phyloP scores from a whole-genome alignment of 192 early-diverging fungal species.

The Entomortierella parvispora region DNA sequence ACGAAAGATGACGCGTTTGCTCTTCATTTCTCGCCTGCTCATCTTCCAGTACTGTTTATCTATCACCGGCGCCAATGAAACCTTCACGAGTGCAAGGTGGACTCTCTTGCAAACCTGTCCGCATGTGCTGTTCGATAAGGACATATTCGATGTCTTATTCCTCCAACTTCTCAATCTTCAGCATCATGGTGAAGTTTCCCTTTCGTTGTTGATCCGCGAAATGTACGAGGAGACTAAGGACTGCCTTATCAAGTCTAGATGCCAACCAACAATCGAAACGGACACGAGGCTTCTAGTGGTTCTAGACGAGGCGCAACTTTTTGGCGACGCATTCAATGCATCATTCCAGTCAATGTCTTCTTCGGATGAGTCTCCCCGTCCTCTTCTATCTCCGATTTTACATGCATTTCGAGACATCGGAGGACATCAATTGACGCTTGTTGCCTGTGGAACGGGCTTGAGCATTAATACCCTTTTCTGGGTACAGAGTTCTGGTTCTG shows the following conservation, averaged over 20 bases:
- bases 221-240: background rate
- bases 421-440: too few species aligned
- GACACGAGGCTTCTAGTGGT: constrained; percentile 3
- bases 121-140: background rate
- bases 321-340: constrained; percentile 8
- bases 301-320: constrained; percentile 27
- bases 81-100: constrained; percentile 12
- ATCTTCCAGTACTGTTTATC: constrained; percentile 11
- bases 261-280: background rate
- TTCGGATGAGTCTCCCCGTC: background rate
- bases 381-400: background rate
- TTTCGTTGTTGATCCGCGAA: background rate
- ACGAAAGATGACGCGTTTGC: background rate
- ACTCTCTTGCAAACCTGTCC: constrained; percentile 3
- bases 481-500: constrained; percentile 5
- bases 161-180: background rate
- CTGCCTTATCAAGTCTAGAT: background rate
- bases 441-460: constrained; percentile 2
- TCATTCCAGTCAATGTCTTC: constrained; percentile 5
- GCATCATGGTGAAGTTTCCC: background rate
- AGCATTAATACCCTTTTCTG: constrained; percentile 7
- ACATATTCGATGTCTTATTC: constrained; percentile 2
- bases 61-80: background rate
- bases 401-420: constrained; percentile 20
- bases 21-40: constrained; percentile 6